Percentiles rank a stretch among this genome's conserved stretches.
Evolutionary conservation across 306 rosid species (phyloP).

Genomic region (Gastrolobium villosum): DNA sequence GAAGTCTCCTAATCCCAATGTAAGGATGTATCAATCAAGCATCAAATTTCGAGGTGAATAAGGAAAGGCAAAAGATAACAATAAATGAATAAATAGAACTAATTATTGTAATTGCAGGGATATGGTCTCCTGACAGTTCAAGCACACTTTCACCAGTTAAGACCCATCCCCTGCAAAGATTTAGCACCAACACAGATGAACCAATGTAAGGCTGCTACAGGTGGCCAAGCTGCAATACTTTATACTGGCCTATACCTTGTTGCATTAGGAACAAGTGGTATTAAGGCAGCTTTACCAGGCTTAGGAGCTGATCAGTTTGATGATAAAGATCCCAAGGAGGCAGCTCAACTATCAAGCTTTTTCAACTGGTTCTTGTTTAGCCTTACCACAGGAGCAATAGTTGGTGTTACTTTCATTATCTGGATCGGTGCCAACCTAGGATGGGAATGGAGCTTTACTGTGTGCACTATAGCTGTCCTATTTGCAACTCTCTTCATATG

Average conservation of each 20-base stretch:
- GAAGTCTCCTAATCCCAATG: neutral
- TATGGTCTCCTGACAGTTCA: slow-evolving; percentile 68
- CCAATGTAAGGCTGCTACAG: slow-evolving; percentile 58
- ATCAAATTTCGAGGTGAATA: neutral
- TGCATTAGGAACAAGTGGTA: slow-evolving; percentile 80
- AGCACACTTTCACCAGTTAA: slow-evolving; percentile 62
- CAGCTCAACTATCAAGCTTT: slow-evolving; percentile 73
- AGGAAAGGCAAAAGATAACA: too few species aligned
- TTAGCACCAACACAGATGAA: slow-evolving; percentile 42
- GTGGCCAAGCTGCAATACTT: slow-evolving; percentile 65
- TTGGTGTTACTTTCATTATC: slow-evolving; percentile 71
- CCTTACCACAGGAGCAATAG: slow-evolving; percentile 68
- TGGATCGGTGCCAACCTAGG: slow-evolving; percentile 76
- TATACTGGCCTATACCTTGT: slow-evolving; percentile 74
- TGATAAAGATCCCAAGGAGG: slow-evolving; percentile 71
- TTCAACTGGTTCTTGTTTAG: slow-evolving; percentile 90
- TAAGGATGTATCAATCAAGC: neutral
- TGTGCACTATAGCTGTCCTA: slow-evolving; percentile 58
- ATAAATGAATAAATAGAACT: neutral
- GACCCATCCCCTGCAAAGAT: slow-evolving; percentile 73
- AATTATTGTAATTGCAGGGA: slow-evolving; percentile 59
- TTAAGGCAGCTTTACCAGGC: slow-evolving; percentile 80
- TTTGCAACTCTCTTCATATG: slow-evolving; percentile 49
- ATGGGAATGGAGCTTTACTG: slow-evolving; percentile 75
- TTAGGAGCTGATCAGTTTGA: slow-evolving; percentile 90